Evolutionary conservation across 441 rosid species (phyloP).

Genomic region (Jatropha multifida): DNA sequence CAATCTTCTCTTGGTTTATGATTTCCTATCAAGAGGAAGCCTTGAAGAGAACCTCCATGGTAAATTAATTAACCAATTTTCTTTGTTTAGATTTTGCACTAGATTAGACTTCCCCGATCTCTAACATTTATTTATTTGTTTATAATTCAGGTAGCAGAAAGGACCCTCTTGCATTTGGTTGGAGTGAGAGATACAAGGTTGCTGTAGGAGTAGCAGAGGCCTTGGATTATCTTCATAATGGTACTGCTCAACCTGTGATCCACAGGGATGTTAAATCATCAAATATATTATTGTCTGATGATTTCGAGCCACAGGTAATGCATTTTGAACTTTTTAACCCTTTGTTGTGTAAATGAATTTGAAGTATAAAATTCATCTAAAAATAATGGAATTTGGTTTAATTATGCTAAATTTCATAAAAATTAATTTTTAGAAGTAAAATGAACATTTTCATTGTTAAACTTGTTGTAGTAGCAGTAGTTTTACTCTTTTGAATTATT

Average conservation of each 20-base stretch:
- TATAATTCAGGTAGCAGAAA: constrained; percentile 50
- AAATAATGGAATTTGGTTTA: too few species aligned
- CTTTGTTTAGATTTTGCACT: constrained; percentile 10
- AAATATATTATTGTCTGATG: constrained; percentile 73
- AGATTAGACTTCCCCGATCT: neutral
- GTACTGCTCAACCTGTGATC: constrained; percentile 62
- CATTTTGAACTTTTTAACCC: neutral
- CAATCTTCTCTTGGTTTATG: constrained; percentile 71
- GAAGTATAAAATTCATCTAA: too few species aligned
- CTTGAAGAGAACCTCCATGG: constrained; percentile 92
- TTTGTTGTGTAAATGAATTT: too few species aligned
- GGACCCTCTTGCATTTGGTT: constrained; percentile 57
- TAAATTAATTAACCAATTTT: constrained; percentile 21
- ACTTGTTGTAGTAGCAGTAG: constrained; percentile 20
- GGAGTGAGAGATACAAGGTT: constrained; percentile 80
- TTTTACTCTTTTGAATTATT: constrained; percentile 3
- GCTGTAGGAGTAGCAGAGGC: constrained; percentile 89
- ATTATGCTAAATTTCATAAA: too few species aligned
- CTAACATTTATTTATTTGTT: neutral
- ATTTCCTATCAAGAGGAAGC: constrained; percentile 80
- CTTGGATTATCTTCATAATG: constrained; percentile 66
- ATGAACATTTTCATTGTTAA: too few species aligned
- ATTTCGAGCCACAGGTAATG: constrained; percentile 87
- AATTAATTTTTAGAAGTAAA: neutral
- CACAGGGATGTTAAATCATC: constrained; percentile 96